These are phyloP conservation scores for Stachybotrys elegans DNA, from an alignment of 2,329 filamentous ascomycete genomes.

Conservation along the genomic window DNA sequence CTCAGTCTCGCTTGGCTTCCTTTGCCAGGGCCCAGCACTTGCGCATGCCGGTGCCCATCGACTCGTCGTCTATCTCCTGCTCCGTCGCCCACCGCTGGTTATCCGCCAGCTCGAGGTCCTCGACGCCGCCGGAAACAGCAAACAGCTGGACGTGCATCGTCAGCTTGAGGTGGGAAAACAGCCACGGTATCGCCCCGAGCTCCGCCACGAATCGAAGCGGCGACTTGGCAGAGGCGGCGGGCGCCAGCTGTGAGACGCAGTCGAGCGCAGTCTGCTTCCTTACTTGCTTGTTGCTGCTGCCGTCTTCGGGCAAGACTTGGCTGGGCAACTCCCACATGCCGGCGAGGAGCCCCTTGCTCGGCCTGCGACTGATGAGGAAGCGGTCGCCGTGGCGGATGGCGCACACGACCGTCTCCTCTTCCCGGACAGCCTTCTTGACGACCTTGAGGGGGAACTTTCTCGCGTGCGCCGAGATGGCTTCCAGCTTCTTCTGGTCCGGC, in stretches of 20 bases:
- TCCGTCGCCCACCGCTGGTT: conserved; percentile 34
- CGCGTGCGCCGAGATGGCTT: conserved; percentile 37
- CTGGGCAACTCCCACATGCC: conserved; percentile 55
- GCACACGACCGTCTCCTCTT: conserved; percentile 49
- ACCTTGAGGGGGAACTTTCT: conserved; percentile 46
- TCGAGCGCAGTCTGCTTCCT: conserved; percentile 31
- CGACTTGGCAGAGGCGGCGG: conserved; percentile 5
- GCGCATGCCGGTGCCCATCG: conserved; percentile 55
- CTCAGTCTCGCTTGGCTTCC: no score
- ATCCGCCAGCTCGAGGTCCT: conserved; percentile 7
- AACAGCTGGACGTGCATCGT: conserved; percentile 55
- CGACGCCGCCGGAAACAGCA: conserved; percentile 11
- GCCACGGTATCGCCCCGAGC: conserved; percentile 50
- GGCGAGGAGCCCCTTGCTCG: conserved; percentile 48
- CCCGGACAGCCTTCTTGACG: conserved; percentile 46
- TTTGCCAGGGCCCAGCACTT: conserved; percentile 48
- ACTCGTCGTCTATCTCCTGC: conserved; percentile 41
- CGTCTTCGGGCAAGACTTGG: conserved; percentile 22
- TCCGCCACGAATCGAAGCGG: conserved; percentile 30
- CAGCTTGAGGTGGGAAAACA: conserved; percentile 52
- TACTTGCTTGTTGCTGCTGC: conserved; percentile 18
- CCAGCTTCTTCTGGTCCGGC: conserved; percentile 16
- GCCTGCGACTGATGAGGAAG: conserved; percentile 46
- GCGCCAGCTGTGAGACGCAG: conserved; percentile 25
- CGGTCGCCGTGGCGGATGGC: conserved; percentile 36